Evolutionary conservation across 352 stramenopile species (phyloP), one percentile per base, ranked within the genome.

Genomic region (Phytopythium montanum): DNA sequence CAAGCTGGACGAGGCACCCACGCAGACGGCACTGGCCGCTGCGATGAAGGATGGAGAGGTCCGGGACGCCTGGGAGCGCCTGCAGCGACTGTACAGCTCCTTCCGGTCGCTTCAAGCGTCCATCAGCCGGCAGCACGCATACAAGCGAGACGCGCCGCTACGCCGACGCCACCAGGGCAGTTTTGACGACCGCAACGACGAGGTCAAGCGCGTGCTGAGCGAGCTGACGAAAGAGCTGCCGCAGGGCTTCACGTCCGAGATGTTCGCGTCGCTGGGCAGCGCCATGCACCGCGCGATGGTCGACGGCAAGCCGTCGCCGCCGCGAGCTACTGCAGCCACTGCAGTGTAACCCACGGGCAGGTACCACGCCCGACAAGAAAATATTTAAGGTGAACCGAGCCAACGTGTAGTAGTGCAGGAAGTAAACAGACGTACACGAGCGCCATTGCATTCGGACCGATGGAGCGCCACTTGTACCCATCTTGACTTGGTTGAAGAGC

Each of bases 261-360:
- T 84, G 74, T 87, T 87, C 59, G 69, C 67, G n/a, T 79, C 72
- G 16, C 62, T 87, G 28, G 76, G 76, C 13, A 78, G 78, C n/a
- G 76, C 72, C 12, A 81, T 86, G 55, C 72, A 72, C 41, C 62
- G 72, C 36, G 66, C 66, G 54, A 67, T 66, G 62, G 53, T 58
- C 36, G 29, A 45, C 50, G 9, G 39, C 39, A n/a, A 23, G 26
- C 48, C 48, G 45, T 34, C 45, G 28, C 23, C 16, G 2, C 31
- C 33, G 39, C 39, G 21, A 10, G 21, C 42, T 16, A 19, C 42
- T 49, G 42, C 42, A 49, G 42, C 42, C 21, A 49, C 42, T 25
- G 19, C 39, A 46, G 18, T 46, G 39, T 46, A 46, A 25, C 39
- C 39, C 39, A 46, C 14, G 39, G 16, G 19, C 19, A 25, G n/a